phyloP scores from a whole-genome alignment of 116 monocot genomes.

The Cymodocea nodosa region DNA sequence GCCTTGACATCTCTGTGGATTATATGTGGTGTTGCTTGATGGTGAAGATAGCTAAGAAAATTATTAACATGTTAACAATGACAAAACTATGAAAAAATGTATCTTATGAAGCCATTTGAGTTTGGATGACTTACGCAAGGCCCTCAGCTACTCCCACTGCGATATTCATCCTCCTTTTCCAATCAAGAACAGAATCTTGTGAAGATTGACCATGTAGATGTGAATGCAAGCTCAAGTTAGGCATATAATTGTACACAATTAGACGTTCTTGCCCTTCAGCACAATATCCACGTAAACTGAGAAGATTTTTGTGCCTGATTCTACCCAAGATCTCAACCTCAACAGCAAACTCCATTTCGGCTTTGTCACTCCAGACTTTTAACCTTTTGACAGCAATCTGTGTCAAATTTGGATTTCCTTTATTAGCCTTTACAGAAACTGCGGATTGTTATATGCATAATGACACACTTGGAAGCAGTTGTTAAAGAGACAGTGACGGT shows the following conservation, averaged over 20 bases:
- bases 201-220: slow-evolving; percentile 56
- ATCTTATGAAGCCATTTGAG: not conserved
- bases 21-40: slow-evolving; percentile 47
- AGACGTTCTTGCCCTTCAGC: slow-evolving; percentile 63
- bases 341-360: slow-evolving; percentile 56
- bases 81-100: not conserved
- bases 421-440: no score
- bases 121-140: slow-evolving; percentile 26
- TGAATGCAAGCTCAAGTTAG: slow-evolving; percentile 39
- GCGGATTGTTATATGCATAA: no score
- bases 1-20: slow-evolving; percentile 93
- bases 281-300: slow-evolving; percentile 54
- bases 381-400: slow-evolving; percentile 48
- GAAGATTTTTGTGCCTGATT: slow-evolving; percentile 56
- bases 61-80: not conserved
- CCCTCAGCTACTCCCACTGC: slow-evolving; percentile 53
- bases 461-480: no score
- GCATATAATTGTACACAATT: slow-evolving; percentile 63
- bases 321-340: slow-evolving; percentile 55
- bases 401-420: not conserved
- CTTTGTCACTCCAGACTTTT: slow-evolving; percentile 56
- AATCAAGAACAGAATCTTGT: slow-evolving; percentile 37
- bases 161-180: slow-evolving; percentile 52
- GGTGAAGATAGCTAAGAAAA: slow-evolving; percentile 44
- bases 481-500: no score